A percentile compares a stretch with the other conserved stretches of the same genome.
These are phyloP conservation scores for Pseudogymnoascus sp. DNA, from an alignment of 2,329 filamentous ascomycete genomes.

Conservation along the genomic window DNA sequence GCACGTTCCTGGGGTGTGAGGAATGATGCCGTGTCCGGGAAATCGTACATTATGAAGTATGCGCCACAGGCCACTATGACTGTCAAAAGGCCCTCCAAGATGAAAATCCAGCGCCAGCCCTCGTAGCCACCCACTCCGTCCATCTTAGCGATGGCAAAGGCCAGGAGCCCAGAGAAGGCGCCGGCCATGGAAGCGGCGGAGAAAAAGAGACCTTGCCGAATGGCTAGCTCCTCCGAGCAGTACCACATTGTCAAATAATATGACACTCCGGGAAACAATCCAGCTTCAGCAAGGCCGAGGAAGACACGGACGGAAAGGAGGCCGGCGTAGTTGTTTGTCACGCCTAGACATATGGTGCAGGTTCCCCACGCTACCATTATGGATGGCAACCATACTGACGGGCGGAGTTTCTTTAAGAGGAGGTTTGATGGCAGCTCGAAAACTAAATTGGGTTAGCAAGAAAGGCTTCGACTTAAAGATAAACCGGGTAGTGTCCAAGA, in stretches of 20 bases:
- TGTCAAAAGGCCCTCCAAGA: constrained; percentile 42
- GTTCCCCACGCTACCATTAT: constrained; percentile 61
- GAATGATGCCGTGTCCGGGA: constrained; percentile 35
- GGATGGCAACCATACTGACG: constrained; percentile 56
- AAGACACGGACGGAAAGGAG: constrained; percentile 40
- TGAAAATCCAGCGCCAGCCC: constrained; percentile 44
- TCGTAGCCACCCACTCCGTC: constrained; percentile 36
- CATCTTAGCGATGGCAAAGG: constrained; percentile 39
- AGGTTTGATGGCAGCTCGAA: constrained; percentile 26
- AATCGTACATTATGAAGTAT: constrained; percentile 43
- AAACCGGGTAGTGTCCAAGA: neutral
- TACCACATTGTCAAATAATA: constrained; percentile 53
- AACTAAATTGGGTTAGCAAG: neutral
- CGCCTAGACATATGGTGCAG: constrained; percentile 61
- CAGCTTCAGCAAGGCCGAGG: constrained; percentile 20
- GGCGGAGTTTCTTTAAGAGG: constrained; percentile 35
- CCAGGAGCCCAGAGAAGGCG: constrained; percentile 41
- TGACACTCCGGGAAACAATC: constrained; percentile 29
- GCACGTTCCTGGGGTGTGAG: constrained; percentile 33
- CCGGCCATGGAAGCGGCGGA: constrained; percentile 33
- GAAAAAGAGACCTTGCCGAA: constrained; percentile 36
- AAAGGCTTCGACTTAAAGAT: neutral
- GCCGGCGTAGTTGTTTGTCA: constrained; percentile 57
- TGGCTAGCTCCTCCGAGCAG: constrained; percentile 45
- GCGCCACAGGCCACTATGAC: constrained; percentile 30